Evolutionary conservation across 768 basidiomycete species (phyloP).

Genomic region (Boletus bicolor): DNA sequence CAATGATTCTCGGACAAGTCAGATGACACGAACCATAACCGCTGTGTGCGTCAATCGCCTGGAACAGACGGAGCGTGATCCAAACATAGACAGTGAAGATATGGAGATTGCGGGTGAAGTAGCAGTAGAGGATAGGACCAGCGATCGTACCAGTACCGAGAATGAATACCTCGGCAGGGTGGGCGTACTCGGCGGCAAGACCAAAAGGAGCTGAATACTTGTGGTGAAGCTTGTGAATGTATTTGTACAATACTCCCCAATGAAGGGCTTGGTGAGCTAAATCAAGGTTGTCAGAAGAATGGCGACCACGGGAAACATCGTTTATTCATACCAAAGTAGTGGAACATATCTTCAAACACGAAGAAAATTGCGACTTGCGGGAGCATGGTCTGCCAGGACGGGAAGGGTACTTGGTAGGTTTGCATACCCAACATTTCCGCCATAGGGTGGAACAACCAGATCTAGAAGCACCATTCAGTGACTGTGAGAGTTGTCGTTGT

Average conservation of each 20-base stretch:
- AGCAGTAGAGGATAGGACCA: slow-evolving; percentile 86
- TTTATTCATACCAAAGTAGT: slow-evolving; percentile 66
- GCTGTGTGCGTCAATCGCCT: slow-evolving; percentile 95
- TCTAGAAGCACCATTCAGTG: slow-evolving; percentile 42
- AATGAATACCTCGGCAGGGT: slow-evolving; percentile 94
- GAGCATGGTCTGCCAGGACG: slow-evolving; percentile 61
- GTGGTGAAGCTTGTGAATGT: slow-evolving; percentile 98
- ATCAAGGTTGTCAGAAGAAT: slow-evolving; percentile 1
- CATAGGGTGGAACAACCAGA: slow-evolving; percentile 89
- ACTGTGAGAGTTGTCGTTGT: not conserved
- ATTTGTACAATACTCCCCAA: slow-evolving; percentile 77
- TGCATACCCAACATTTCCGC: slow-evolving; percentile 85
- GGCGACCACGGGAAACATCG: not conserved
- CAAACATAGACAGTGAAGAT: slow-evolving; percentile 91
- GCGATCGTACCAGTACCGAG: slow-evolving; percentile 88
- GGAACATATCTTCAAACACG: slow-evolving; percentile 94
- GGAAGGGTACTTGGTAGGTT: slow-evolving; percentile 93
- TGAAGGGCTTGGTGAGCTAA: slow-evolving; percentile 88
- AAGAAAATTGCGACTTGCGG: slow-evolving; percentile 88
- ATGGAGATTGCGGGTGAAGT: slow-evolving; percentile 70
- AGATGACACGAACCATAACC: slow-evolving; percentile 72
- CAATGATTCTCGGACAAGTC: not conserved
- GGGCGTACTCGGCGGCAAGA: slow-evolving; percentile 96
- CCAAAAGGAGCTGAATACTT: slow-evolving; percentile 97
- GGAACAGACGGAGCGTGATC: slow-evolving; percentile 92